Evolutionary conservation across 169 alveolate species (phyloP).

Genomic region (Eimeria acervulina): DNA sequence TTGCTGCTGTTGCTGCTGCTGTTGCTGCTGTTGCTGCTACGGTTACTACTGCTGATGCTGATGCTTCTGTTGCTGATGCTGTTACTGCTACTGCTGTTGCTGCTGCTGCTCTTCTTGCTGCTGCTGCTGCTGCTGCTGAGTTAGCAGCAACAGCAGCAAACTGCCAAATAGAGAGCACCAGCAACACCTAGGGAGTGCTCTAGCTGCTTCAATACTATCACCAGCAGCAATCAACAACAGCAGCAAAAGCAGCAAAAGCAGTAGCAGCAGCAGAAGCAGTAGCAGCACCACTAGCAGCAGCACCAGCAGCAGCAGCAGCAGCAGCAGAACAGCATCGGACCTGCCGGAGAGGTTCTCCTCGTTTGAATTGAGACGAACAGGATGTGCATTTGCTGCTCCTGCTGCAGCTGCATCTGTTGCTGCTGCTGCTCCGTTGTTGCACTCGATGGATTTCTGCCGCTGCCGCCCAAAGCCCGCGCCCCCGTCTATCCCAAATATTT

Average conservation of each 20-base stretch:
- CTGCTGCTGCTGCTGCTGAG: neutral
- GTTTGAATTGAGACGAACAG: neutral
- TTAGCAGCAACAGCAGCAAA: neutral
- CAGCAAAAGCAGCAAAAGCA: neutral
- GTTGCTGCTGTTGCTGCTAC: neutral
- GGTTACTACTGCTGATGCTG: neutral
- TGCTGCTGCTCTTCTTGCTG: neutral
- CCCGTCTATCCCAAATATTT: slow-evolving; percentile 78
- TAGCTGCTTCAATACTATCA: no score
- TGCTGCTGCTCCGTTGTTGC: slow-evolving; percentile 20
- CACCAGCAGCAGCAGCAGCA: slow-evolving; percentile 32
- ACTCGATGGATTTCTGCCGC: neutral
- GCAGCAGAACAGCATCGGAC: neutral
- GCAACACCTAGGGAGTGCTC: no score
- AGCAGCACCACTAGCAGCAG: neutral
- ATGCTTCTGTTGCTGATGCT: neutral
- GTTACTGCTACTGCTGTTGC: neutral
- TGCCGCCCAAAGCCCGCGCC: slow-evolving; percentile 51
- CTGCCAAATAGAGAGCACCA: neutral
- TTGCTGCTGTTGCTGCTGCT: neutral
- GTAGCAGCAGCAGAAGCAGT: neutral
- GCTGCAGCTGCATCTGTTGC: neutral
- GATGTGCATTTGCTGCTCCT: slow-evolving; percentile 14
- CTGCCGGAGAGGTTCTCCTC: slow-evolving; percentile 64
- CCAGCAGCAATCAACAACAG: neutral